Conservation (phyloP, 495 filamentous ascomycete genomes). For the Lichina pygmaea region DNA sequence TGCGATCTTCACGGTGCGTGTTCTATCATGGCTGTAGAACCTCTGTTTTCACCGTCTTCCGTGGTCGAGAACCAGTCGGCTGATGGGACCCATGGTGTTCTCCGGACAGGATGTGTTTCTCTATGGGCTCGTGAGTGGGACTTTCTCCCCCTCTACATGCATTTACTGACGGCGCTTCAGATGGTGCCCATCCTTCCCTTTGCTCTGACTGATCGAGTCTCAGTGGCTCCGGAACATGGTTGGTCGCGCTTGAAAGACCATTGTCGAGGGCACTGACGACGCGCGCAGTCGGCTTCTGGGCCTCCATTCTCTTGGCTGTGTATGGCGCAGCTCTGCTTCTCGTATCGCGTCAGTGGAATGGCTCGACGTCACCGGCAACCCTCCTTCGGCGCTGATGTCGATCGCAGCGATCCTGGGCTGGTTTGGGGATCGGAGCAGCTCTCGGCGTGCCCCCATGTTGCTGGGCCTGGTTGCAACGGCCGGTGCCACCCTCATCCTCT, state of each 20-base stretch:
- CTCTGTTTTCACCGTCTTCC: not conserved
- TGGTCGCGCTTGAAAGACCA: not conserved
- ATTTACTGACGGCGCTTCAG: constrained; percentile 7
- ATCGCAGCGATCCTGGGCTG: constrained; percentile 12
- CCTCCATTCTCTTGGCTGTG: constrained; percentile 50
- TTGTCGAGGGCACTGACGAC: not conserved
- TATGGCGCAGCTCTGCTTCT: constrained; percentile 54
- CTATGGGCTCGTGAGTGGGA: constrained; percentile 31
- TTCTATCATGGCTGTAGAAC: too few species aligned
- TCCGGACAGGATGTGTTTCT: constrained; percentile 40
- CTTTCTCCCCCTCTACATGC: not conserved
- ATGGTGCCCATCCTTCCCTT: constrained; percentile 74
- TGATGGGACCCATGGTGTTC: too few species aligned
- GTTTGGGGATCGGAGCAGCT: constrained; percentile 36
- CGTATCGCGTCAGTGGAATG: constrained; percentile 19
- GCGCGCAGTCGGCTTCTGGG: constrained; percentile 35
- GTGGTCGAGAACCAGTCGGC: too few species aligned
- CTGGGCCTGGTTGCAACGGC: constrained; percentile 41
- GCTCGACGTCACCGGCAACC: not conserved
- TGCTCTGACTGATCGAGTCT: constrained; percentile 31
- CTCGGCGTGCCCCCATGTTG: constrained; percentile 41
- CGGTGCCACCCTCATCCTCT: constrained; percentile 45
- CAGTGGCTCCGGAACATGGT: constrained; percentile 26
- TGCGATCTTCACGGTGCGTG: constrained; percentile 1
- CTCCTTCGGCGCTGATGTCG: constrained; percentile 6